Conservation (phyloP, 1,284 basidiomycete species). For the Cutaneotrichosporon sp. region DNA sequence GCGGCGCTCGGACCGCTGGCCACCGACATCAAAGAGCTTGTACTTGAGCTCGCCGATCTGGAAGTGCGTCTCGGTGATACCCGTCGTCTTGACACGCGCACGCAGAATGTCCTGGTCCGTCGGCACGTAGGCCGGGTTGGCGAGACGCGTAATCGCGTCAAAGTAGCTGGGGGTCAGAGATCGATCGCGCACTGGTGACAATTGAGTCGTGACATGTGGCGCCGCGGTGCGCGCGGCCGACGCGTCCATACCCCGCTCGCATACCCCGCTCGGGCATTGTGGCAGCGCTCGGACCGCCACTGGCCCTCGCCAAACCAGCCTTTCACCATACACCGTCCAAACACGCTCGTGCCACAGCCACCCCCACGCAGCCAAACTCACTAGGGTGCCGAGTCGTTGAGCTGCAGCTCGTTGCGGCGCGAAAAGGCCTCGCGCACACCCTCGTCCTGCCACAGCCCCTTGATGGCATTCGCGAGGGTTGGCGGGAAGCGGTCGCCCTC, state of each 20-base stretch:
- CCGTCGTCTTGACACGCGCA: constrained; percentile 92
- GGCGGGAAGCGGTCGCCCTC: constrained; percentile 78
- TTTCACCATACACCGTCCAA: neutral
- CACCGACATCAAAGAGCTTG: constrained; percentile 64
- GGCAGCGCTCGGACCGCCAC: neutral
- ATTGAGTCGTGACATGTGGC: neutral
- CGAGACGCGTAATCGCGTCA: constrained; percentile 84
- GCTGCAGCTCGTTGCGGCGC: constrained; percentile 88
- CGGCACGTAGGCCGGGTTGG: constrained; percentile 72
- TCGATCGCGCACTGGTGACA: neutral
- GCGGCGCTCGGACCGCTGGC: constrained; percentile 32
- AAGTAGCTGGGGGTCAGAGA: constrained; percentile 68
- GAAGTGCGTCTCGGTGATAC: constrained; percentile 95
- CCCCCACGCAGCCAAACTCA: constrained; percentile 39
- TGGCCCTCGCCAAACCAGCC: neutral
- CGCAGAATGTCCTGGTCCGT: constrained; percentile 94
- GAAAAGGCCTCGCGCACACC: constrained; percentile 82
- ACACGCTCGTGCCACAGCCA: neutral
- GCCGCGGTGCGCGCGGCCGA: neutral
- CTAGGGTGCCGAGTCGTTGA: constrained; percentile 94
- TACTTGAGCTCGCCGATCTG: constrained; percentile 86
- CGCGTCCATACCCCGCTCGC: constrained; percentile 1
- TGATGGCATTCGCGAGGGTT: constrained; percentile 77
- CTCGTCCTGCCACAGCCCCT: constrained; percentile 82
- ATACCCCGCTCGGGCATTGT: neutral